phyloP scores from a whole-genome alignment of 2,329 filamentous ascomycete species.

The Dryadomyces quercivorus region DNA sequence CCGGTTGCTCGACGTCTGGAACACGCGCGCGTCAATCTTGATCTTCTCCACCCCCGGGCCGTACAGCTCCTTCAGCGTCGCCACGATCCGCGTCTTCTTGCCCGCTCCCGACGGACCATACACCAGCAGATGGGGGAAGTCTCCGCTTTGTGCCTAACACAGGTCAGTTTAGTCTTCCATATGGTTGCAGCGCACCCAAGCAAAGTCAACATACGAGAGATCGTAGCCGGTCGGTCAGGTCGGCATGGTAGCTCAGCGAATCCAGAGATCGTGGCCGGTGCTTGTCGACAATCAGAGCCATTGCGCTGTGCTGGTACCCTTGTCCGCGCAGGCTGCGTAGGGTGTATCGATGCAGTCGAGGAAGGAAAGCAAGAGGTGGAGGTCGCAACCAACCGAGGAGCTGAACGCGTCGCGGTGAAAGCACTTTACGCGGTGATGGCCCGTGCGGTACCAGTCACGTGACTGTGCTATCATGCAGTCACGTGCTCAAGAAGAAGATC shows the following conservation, averaged over 20 bases:
- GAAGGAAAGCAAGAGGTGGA: neutral
- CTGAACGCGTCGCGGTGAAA: slow-evolving; percentile 8
- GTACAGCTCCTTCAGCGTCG: slow-evolving; percentile 89
- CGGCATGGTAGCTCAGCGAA: slow-evolving; percentile 71
- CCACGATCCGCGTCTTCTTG: slow-evolving; percentile 95
- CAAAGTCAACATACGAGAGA: slow-evolving; percentile 53
- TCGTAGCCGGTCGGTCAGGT: slow-evolving; percentile 75
- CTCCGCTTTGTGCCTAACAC: slow-evolving; percentile 77
- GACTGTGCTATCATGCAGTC: too few relatives aligned
- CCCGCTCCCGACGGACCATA: slow-evolving; percentile 94
- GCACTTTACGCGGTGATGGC: neutral
- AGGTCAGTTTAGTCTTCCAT: neutral
- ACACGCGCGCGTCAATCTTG: slow-evolving; percentile 95
- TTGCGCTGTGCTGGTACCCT: slow-evolving; percentile 18
- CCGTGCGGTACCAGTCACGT: neutral
- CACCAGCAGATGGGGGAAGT: slow-evolving; percentile 94
- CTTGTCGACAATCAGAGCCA: slow-evolving; percentile 62
- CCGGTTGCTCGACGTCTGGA: slow-evolving; percentile 88
- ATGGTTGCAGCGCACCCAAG: neutral
- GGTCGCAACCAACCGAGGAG: neutral
- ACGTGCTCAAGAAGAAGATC: too few relatives aligned
- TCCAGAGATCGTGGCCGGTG: slow-evolving; percentile 65
- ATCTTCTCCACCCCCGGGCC: slow-evolving; percentile 98
- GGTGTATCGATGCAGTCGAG: neutral
- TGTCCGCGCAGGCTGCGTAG: too few relatives aligned